phyloP scores from a whole-genome alignment of 352 stramenopile species.

The Thalassiosira ordinaria region DNA sequence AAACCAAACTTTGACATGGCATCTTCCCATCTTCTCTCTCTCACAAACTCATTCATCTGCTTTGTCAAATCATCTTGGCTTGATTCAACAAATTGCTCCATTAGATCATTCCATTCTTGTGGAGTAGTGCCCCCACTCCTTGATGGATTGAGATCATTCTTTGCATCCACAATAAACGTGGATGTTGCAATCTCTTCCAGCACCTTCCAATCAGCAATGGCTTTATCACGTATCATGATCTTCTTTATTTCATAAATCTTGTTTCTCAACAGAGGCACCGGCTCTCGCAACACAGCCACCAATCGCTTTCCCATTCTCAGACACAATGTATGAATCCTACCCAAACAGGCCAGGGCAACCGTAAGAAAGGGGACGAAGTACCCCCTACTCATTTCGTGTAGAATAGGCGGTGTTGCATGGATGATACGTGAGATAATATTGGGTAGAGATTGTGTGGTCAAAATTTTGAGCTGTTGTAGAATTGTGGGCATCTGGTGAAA shows the following conservation, averaged over 20 bases:
- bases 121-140: too few species aligned
- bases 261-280: constrained; percentile 21
- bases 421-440: constrained; percentile 31
- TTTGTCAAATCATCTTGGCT: constrained; percentile 36
- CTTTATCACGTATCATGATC: neutral
- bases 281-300: constrained; percentile 19
- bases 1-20: constrained; percentile 24
- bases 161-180: constrained; percentile 10
- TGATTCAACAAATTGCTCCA: constrained; percentile 32
- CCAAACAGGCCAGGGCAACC: constrained; percentile 43
- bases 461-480: constrained; percentile 9
- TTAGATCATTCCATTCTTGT: constrained; percentile 42
- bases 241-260: neutral
- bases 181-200: constrained; percentile 14
- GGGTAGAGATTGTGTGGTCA: constrained; percentile 16
- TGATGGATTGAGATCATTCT: too few species aligned
- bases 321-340: constrained; percentile 23
- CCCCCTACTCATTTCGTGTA: constrained; percentile 37
- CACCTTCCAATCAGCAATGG: constrained; percentile 6
- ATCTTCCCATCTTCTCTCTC: constrained; percentile 29
- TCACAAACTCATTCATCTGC: constrained; percentile 23
- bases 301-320: constrained; percentile 26
- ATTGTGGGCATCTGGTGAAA: constrained; percentile 9
- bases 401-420: constrained; percentile 26
- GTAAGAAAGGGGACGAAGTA: constrained; percentile 43